phyloP scores from a whole-genome alignment of 1,284 basidiomycete genomes.

The Termitomyces sp. region DNA sequence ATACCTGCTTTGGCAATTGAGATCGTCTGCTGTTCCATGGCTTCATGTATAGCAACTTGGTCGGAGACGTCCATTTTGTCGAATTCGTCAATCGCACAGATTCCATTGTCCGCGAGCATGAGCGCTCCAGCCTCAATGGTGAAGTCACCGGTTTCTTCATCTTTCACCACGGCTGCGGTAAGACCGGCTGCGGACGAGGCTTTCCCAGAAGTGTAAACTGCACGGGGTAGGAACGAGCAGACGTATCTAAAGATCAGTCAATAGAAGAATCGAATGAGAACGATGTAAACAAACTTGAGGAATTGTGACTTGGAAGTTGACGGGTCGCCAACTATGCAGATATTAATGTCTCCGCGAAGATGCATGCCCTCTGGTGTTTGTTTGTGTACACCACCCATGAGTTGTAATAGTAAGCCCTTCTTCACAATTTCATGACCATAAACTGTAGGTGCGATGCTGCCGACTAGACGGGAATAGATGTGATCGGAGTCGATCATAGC shows the following conservation, averaged over 20 bases:
- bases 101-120: conserved; percentile 99
- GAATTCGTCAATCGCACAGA: conserved; percentile 99
- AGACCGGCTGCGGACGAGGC: conserved; percentile 98
- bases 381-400: conserved; percentile 99
- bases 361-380: conserved; percentile 95
- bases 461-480: conserved; percentile 91
- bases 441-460: conserved; percentile 95
- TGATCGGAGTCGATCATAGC: conserved; percentile 91
- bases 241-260: conserved; percentile 66
- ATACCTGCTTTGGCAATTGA: conserved; percentile 99
- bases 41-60: conserved; percentile 99
- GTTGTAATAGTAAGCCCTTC: conserved; percentile 94
- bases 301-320: conserved; percentile 98
- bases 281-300: conserved; percentile 70
- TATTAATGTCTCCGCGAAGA: conserved; percentile 95
- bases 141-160: conserved; percentile 99
- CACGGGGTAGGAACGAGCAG: conserved; percentile 97
- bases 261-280: background rate
- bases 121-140: conserved; percentile 98
- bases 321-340: conserved; percentile 97
- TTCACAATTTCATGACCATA: conserved; percentile 99
- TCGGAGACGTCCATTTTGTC: conserved; percentile 99
- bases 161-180: conserved; percentile 96
- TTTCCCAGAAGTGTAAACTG: conserved; percentile 98
- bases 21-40: conserved; percentile 99